Evolutionary conservation across 371 early-diverging fungal species (phyloP), one percentile per base, ranked within the genome.

Genomic region (Mucor piriformis): DNA sequence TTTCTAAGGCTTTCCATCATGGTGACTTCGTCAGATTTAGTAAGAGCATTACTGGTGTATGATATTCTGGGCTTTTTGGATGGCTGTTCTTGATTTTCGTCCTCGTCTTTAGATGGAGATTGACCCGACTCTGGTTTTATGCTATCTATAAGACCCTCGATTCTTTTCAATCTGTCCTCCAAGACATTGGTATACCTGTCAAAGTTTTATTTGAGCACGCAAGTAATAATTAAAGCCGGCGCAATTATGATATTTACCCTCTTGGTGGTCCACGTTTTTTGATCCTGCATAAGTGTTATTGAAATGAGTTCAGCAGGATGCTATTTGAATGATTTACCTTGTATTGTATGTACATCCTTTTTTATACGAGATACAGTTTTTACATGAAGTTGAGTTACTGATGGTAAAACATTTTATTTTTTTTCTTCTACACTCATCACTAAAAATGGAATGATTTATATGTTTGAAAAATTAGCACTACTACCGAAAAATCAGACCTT

Each of bases 341-440:
- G 44, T 35, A 27, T 59, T 57, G n/a, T 58, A 70, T 7, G 63
- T 56, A 16, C 70, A 70, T 8, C 57, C 61, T 51, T 50, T 60
- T 16, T 52, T 27, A 15, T 37, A 51, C 0, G 57, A 43, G 18
- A 54, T 63, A 20, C 69, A 68, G 37, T 57, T 68, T 50, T 52
- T 60, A 33, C 69, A 70, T n/a, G 56, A 50, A 8, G 37, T 51
- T 10, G 50, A 34, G 2, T 52, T 60, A 25, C 60, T 51, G 5
- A 48, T 29, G 0, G 33, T 51, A 40, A 55, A 51, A 27, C 70
- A 70, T 35, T 57, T 66, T 15, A 60, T 53, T 52, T 70, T 70
- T 33, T 67, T 70, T 6, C 61, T 46, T 29, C 63, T 50, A 49
- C 70, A 70, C 18, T 47, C 50, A 32, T 70, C 70, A 37, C 70